Evolutionary conservation across 371 early-diverging fungal genomes (phyloP).

Genomic region (Haplosporangium sp.): DNA sequence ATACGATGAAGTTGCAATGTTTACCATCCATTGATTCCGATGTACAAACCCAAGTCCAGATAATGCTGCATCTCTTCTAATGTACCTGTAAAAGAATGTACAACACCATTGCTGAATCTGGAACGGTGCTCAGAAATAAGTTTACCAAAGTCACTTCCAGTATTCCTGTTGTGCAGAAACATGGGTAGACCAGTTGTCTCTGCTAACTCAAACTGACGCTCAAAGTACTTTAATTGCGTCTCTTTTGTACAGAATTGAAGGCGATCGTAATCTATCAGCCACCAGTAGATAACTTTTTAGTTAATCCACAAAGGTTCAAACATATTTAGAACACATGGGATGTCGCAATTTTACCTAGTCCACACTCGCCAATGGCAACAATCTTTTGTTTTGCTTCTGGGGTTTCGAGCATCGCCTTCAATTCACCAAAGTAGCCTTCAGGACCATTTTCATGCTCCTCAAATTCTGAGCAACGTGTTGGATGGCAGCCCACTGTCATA

Average conservation of each 20-base stretch:
- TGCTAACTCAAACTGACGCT: constrained; percentile 86
- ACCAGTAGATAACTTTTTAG: too few species aligned
- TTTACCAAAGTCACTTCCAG: constrained; percentile 61
- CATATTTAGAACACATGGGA: too few species aligned
- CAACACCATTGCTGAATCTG: constrained; percentile 84
- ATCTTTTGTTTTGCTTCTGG: constrained; percentile 60
- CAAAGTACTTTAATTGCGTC: constrained; percentile 82
- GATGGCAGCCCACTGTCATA: constrained; percentile 91
- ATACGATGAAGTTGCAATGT: neutral
- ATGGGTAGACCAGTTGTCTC: constrained; percentile 80
- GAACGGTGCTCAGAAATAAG: constrained; percentile 74
- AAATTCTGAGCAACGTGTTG: constrained; percentile 86
- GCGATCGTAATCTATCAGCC: constrained; percentile 84
- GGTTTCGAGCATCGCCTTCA: constrained; percentile 61
- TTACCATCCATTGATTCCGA: constrained; percentile 97
- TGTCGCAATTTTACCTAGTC: constrained; percentile 64
- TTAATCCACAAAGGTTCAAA: too few species aligned
- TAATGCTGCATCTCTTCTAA: constrained; percentile 81
- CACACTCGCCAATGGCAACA: constrained; percentile 94
- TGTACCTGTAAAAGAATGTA: constrained; percentile 94
- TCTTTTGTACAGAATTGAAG: constrained; percentile 85
- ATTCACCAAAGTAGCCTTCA: constrained; percentile 68
- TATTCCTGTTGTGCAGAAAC: constrained; percentile 91
- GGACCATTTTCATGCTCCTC: constrained; percentile 66
- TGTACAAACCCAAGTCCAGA: constrained; percentile 85